phyloP scores from a whole-genome alignment of 805 yeast genomes.

The Schwanniomyces yamadae region DNA sequence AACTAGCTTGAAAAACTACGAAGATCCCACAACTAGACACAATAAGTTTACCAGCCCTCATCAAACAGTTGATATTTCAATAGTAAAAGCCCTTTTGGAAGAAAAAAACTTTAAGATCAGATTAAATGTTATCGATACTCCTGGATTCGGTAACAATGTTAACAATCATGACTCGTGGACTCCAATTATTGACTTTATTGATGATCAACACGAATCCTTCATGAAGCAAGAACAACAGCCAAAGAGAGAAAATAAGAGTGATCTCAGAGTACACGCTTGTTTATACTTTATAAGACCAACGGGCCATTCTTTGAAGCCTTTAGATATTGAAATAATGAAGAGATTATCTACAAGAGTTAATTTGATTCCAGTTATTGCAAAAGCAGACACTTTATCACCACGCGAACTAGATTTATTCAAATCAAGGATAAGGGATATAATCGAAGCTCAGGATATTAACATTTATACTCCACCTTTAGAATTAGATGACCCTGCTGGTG shows the following conservation, averaged over 20 bases:
- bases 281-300: slow-evolving; percentile 89
- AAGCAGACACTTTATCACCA: slow-evolving; percentile 80
- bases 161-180: slow-evolving; percentile 85
- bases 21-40: slow-evolving; percentile 54
- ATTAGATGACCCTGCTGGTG: slow-evolving; percentile 67
- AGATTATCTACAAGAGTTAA: slow-evolving; percentile 77
- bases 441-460: slow-evolving; percentile 79
- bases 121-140: slow-evolving; percentile 84
- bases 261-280: slow-evolving; percentile 87
- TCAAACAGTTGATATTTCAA: slow-evolving; percentile 75
- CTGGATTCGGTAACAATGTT: slow-evolving; percentile 90
- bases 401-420: slow-evolving; percentile 69
- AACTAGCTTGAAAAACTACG: slow-evolving; percentile 61
- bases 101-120: slow-evolving; percentile 79
- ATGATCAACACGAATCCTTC: slow-evolving; percentile 83
- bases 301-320: slow-evolving; percentile 81
- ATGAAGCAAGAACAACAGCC: slow-evolving; percentile 97
- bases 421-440: slow-evolving; percentile 73
- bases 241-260: slow-evolving; percentile 59
- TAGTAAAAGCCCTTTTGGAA: slow-evolving; percentile 75
- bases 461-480: slow-evolving; percentile 85
- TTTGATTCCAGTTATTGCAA: slow-evolving; percentile 85
- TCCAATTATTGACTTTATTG: slow-evolving; percentile 83
- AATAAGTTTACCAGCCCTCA: slow-evolving; percentile 53
- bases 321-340: slow-evolving; percentile 88